Evolutionary conservation across 805 yeast genomes (phyloP).

Genomic region (Kodamaea neixiangensis): DNA sequence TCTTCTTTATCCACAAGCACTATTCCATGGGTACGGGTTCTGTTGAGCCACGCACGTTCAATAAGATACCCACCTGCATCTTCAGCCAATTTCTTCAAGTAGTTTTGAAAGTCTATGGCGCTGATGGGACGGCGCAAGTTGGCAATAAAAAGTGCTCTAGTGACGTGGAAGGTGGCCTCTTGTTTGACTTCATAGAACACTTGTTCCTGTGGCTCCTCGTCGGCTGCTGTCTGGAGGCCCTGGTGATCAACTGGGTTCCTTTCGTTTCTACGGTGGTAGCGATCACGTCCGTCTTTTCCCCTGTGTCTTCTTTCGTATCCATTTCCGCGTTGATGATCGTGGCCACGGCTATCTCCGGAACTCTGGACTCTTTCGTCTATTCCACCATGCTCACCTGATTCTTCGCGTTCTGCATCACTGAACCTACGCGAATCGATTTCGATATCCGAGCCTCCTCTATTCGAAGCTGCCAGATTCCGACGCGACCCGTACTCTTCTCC

Average conservation of each 20-base stretch:
- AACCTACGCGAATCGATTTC: neutral
- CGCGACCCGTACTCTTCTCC: neutral
- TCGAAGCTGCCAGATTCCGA: neutral
- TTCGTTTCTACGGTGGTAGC: neutral
- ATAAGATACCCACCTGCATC: constrained; percentile 24
- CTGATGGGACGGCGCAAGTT: constrained; percentile 42
- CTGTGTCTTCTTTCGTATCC: neutral
- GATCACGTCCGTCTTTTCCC: neutral
- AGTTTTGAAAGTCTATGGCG: constrained; percentile 38
- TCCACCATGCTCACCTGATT: neutral
- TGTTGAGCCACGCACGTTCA: constrained; percentile 49
- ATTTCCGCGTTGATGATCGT: neutral
- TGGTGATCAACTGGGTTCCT: constrained; percentile 19
- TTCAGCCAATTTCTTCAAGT: constrained; percentile 32
- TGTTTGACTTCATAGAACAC: constrained; percentile 37
- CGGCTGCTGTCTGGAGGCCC: constrained; percentile 17
- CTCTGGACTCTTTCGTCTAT: neutral
- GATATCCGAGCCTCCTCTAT: neutral
- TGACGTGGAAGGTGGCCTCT: constrained; percentile 34
- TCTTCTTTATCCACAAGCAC: constrained; percentile 41
- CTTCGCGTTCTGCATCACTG: neutral
- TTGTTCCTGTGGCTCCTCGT: constrained; percentile 23
- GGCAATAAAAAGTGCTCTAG: constrained; percentile 48
- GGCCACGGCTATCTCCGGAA: neutral
- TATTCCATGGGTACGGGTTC: constrained; percentile 43